A percentile compares a stretch with the other conserved stretches of the same genome.
These are phyloP conservation scores for Epicoccum sorghinum DNA, from an alignment of 2,329 filamentous ascomycete species.

Conservation along the genomic window DNA sequence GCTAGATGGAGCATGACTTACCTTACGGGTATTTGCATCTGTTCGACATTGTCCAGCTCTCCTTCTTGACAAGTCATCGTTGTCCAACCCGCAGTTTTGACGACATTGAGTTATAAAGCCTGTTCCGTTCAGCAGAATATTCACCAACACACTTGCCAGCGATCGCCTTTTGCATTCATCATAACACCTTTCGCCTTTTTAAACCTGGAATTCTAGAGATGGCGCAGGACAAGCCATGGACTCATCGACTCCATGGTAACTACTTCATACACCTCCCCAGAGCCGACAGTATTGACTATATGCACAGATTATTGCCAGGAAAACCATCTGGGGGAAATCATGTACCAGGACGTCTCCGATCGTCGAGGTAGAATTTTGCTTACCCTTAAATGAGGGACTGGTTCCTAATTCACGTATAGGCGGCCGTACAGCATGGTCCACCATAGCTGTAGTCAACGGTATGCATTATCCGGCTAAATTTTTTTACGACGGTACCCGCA, in stretches of 20 bases:
- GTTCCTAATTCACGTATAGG: constrained; percentile 27
- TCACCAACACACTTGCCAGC: background rate
- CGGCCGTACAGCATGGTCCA: constrained; percentile 48
- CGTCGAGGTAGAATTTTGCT: constrained; percentile 37
- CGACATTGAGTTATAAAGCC: constrained; percentile 8
- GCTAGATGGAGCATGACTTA: constrained; percentile 27
- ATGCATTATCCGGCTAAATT: constrained; percentile 39
- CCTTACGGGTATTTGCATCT: constrained; percentile 25
- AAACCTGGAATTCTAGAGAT: constrained; percentile 18
- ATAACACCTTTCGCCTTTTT: background rate
- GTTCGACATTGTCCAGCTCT: constrained; percentile 14
- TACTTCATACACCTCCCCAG: constrained; percentile 1
- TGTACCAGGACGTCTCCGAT: constrained; percentile 46
- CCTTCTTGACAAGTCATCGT: constrained; percentile 12
- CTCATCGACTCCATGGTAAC: constrained; percentile 38
- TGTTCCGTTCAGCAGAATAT: background rate
- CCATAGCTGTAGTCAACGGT: constrained; percentile 35
- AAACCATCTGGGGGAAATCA: constrained; percentile 32
- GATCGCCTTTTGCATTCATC: background rate
- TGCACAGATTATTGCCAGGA: constrained; percentile 41
- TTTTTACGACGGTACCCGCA: constrained; percentile 45
- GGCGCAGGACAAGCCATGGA: constrained; percentile 29
- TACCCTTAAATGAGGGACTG: background rate
- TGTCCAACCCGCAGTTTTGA: constrained; percentile 5
- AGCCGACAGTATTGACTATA: background rate